phyloP scores from a whole-genome alignment of 331 rosid species.

The Rosa hybrid region DNA sequence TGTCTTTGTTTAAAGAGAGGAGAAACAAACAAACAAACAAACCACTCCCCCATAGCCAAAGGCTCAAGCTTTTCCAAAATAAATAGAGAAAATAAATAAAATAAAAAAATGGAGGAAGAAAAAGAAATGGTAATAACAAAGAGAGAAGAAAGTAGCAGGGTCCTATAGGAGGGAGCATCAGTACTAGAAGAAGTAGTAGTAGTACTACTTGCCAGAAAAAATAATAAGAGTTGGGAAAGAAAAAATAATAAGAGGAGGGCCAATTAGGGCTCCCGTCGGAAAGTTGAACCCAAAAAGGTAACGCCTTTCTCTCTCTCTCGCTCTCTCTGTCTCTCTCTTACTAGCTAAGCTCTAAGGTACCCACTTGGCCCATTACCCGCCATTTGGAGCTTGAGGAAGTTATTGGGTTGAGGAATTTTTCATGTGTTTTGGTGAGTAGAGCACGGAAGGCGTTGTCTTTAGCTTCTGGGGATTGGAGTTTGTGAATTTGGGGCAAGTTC shows the following conservation, averaged over 20 bases:
- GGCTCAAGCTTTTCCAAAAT: background rate
- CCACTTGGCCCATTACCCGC: constrained; percentile 33
- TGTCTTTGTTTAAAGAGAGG: constrained; percentile 40
- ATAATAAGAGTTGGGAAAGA: background rate
- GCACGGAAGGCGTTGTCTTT: background rate
- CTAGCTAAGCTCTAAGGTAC: constrained; percentile 29
- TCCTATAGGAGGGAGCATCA: background rate
- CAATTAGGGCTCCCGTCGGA: constrained; percentile 69
- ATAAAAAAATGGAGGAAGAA: constrained; percentile 7
- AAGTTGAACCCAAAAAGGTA: constrained; percentile 63
- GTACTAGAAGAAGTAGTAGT: background rate
- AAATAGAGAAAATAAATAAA: constrained; percentile 17
- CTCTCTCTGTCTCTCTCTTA: constrained; percentile 33
- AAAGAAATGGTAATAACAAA: constrained; percentile 33
- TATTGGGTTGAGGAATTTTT: background rate
- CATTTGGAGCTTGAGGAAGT: constrained; percentile 21
- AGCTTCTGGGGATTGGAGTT: background rate
- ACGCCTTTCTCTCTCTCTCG: constrained; percentile 16
- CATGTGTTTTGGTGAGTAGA: background rate
- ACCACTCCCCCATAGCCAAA: constrained; percentile 1
- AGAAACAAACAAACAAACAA: constrained; percentile 2
- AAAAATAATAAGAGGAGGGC: constrained; percentile 27
- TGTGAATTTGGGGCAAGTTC: background rate
- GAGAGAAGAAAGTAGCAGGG: constrained; percentile 12
- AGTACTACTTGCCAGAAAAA: background rate